Base-by-base conservation (phyloP, 1,284 basidiomycete genomes). In the Paramarasmius palmivorus region DNA sequence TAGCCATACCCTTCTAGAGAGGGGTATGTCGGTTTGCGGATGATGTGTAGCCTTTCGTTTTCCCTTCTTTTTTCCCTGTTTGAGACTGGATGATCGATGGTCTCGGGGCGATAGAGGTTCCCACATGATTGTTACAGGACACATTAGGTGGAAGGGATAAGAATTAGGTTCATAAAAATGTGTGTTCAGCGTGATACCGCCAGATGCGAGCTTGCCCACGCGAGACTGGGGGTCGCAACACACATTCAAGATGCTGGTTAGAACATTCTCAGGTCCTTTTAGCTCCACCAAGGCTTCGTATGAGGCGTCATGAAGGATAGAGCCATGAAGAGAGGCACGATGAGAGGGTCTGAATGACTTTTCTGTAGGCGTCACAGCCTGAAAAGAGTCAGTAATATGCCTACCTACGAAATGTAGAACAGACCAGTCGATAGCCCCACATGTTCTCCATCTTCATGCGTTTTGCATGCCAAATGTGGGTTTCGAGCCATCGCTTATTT, bases 381-480 rank as follows among this genome's bases (percentile, higher is more conserved):
- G 22, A 26, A 37, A 15, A n/a, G 5, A 17, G 2, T 40, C 23
- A 37, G 46, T n/a, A 37, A 20, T 6, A 32, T 32, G 29, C 29
- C 29, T 32, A n/a, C n/a, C n/a, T 56, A 32, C 12, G 19, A 14
- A 22, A 36, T 38, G 25, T 45, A 37, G 40, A 39, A 62, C 79
- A 15, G 35, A 91, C 92, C 46, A 98, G 74, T 61, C 92, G 78
- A 66, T 92, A 93, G 0, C 92, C 92, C 93, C 94, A 97, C 66
- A 91, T 77, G 59, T 86, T 86, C 59, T 86, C 79, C 95, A 97
- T 96, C 59, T 89, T 84, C 84, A 95, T 95, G 1, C 94, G 82
- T 69, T 96, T 97, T 1, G 94, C 89, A 64, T 97, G 95, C 90
- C 93, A 97, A 22, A 96, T 69, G 67, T 97, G 95, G 3, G 93